A percentile compares a stretch with the other conserved stretches of the same genome.
phyloP scores from a whole-genome alignment of 1,139 yeast genomes.

The Eremothecium cymbalariae region DNA sequence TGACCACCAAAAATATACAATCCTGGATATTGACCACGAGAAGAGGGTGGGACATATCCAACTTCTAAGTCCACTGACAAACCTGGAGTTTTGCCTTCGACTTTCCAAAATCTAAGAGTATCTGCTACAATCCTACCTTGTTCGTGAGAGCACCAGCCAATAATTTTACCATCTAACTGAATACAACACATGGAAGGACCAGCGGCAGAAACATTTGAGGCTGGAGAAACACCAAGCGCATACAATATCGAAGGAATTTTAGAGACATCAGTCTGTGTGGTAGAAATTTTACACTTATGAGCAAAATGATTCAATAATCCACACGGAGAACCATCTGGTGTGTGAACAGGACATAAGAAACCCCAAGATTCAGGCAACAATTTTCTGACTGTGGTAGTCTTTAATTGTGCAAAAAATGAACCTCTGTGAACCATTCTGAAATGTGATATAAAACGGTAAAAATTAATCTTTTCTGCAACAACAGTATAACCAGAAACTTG shows the following conservation, averaged over 20 bases:
- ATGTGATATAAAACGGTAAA: slow-evolving; percentile 92
- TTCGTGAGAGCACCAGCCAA: slow-evolving; percentile 92
- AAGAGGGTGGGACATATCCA: slow-evolving; percentile 92
- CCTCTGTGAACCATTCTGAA: slow-evolving; percentile 99
- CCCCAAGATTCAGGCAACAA: slow-evolving; percentile 98
- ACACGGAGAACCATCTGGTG: slow-evolving; percentile 99
- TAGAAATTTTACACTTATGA: slow-evolving; percentile 84
- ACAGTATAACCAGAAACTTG: slow-evolving; percentile 98
- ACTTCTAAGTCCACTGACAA: slow-evolving; percentile 82
- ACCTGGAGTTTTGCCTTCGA: slow-evolving; percentile 60
- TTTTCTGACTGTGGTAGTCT: slow-evolving; percentile 95
- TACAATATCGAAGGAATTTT: slow-evolving; percentile 58
- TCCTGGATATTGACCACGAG: slow-evolving; percentile 97
- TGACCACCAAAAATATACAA: slow-evolving; percentile 82
- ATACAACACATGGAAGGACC: slow-evolving; percentile 86
- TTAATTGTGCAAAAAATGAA: slow-evolving; percentile 95
- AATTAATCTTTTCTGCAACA: slow-evolving; percentile 96
- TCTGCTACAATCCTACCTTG: slow-evolving; percentile 84
- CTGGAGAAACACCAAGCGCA: slow-evolving; percentile 73
- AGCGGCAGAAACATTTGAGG: slow-evolving; percentile 64
- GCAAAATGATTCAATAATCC: slow-evolving; percentile 95
- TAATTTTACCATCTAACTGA: slow-evolving; percentile 83
- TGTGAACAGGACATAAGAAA: slow-evolving; percentile 96
- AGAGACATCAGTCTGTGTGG: slow-evolving; percentile 67
- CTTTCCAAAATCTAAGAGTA: slow-evolving; percentile 88